Percentiles rank a stretch among this genome's conserved stretches.
Evolutionary conservation across 2,329 filamentous ascomycete species (phyloP).

Genomic region (Leptographium procerum): DNA sequence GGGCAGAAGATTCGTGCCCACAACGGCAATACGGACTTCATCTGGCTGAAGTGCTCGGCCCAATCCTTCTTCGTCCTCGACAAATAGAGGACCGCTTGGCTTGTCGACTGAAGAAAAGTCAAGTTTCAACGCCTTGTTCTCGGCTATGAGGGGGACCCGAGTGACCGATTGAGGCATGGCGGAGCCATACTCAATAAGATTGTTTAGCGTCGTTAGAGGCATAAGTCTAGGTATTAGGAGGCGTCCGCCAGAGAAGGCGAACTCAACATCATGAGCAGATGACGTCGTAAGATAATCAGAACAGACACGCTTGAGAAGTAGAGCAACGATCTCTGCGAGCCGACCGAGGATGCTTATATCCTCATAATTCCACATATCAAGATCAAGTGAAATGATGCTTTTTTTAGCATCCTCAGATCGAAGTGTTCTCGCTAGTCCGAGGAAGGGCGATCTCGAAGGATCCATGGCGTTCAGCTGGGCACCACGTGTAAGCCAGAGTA

Average conservation of each 20-base stretch:
- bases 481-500: slow-evolving; percentile 37
- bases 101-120: slow-evolving; percentile 7
- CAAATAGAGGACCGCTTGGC: slow-evolving; percentile 12
- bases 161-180: not conserved
- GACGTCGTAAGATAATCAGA: slow-evolving; percentile 5
- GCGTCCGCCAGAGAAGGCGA: slow-evolving; percentile 9
- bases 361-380: slow-evolving; percentile 13
- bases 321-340: not conserved
- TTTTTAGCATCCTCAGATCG: slow-evolving; percentile 37
- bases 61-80: slow-evolving; percentile 4
- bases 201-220: slow-evolving; percentile 29
- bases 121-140: slow-evolving; percentile 10
- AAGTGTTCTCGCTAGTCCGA: slow-evolving; percentile 35
- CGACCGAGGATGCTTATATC: not conserved
- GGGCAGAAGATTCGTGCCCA: slow-evolving; percentile 22
- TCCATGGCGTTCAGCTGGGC: slow-evolving; percentile 24
- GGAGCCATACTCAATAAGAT: slow-evolving; percentile 26
- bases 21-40: slow-evolving; percentile 30
- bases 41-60: slow-evolving; percentile 14
- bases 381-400: slow-evolving; percentile 31
- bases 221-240: slow-evolving; percentile 30
- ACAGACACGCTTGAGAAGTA: not conserved
- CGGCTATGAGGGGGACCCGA: not conserved
- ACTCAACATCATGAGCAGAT: slow-evolving; percentile 23
- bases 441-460: slow-evolving; percentile 27